Percentiles rank a stretch among this genome's conserved stretches.
Conservation (phyloP, 345 rosid genomes). For the Balakata baccata region DNA sequence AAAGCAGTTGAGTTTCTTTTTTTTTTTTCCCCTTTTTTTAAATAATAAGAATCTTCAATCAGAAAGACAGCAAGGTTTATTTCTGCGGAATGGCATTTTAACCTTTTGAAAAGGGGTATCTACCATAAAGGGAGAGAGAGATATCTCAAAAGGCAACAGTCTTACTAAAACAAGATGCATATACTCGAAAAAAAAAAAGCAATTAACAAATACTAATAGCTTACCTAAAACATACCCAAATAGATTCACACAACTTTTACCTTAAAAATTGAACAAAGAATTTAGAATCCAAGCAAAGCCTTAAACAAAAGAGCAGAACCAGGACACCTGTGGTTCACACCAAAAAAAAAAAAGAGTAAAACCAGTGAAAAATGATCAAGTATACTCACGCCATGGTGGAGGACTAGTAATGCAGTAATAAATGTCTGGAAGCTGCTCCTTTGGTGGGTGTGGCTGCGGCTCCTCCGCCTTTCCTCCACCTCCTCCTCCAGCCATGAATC, state of each 20-base stretch:
- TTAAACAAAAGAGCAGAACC: background rate
- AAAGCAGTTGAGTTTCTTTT: slow-evolving; percentile 3
- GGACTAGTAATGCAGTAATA: slow-evolving; percentile 88
- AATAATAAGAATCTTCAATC: background rate
- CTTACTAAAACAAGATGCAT: slow-evolving; percentile 28
- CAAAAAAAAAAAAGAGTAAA: background rate
- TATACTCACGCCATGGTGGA: slow-evolving; percentile 88
- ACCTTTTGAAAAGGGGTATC: slow-evolving; percentile 39
- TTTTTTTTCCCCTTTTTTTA: background rate
- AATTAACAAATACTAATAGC: slow-evolving; percentile 19
- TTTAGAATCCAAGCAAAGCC: slow-evolving; percentile 1
- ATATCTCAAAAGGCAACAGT: slow-evolving; percentile 40
- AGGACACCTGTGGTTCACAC: too few species aligned
- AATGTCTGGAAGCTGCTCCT: slow-evolving; percentile 80
- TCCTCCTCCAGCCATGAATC: slow-evolving; percentile 46
- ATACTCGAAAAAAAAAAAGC: slow-evolving; percentile 18
- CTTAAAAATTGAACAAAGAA: slow-evolving; percentile 18
- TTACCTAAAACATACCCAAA: slow-evolving; percentile 27
- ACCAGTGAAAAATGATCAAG: background rate
- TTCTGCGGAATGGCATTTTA: slow-evolving; percentile 19
- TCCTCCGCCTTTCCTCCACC: slow-evolving; percentile 55
- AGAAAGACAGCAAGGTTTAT: slow-evolving; percentile 11
- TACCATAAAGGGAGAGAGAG: slow-evolving; percentile 26
- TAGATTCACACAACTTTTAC: slow-evolving; percentile 31
- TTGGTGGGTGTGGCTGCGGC: slow-evolving; percentile 84